phyloP scores from a whole-genome alignment of 139 green algal species.

The Closterium sp. region DNA sequence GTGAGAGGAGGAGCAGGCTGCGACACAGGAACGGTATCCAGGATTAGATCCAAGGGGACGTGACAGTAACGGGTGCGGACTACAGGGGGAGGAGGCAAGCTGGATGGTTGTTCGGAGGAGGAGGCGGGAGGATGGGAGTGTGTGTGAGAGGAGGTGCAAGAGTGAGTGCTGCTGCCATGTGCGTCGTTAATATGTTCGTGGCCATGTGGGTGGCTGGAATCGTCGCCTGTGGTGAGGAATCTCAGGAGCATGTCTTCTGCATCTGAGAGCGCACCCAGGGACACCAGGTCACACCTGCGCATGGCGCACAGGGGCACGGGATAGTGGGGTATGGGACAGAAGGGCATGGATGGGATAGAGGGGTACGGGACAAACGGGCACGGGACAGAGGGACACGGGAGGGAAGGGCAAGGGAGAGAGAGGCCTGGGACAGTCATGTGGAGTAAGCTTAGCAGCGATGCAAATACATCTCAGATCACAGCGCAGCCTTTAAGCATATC shows the following conservation, averaged over 20 bases:
- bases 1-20: not conserved
- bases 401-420: too few relatives aligned
- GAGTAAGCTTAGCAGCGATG: too few relatives aligned
- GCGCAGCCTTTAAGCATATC: not conserved
- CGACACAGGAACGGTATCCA: conserved; percentile 13
- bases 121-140: not conserved
- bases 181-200: not conserved
- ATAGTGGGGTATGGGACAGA: too few relatives aligned
- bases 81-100: not conserved
- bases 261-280: conserved; percentile 30
- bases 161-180: not conserved
- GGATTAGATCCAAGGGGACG: conserved; percentile 38
- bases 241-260: conserved; percentile 21
- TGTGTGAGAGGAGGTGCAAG: not conserved
- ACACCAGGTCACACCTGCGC: conserved; percentile 44
- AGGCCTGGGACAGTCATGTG: too few relatives aligned
- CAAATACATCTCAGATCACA: not conserved
- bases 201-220: not conserved
- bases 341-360: not conserved
- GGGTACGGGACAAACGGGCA: not conserved
- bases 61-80: conserved; percentile 29
- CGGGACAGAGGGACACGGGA: too few relatives aligned
- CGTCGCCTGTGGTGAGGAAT: not conserved
- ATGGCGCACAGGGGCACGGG: not conserved
- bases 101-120: not conserved